Percentiles rank a stretch among this genome's conserved stretches.
Evolutionary conservation across 2,329 filamentous ascomycete species (phyloP).

Genomic region (Myriosclerotinia curreyana): DNA sequence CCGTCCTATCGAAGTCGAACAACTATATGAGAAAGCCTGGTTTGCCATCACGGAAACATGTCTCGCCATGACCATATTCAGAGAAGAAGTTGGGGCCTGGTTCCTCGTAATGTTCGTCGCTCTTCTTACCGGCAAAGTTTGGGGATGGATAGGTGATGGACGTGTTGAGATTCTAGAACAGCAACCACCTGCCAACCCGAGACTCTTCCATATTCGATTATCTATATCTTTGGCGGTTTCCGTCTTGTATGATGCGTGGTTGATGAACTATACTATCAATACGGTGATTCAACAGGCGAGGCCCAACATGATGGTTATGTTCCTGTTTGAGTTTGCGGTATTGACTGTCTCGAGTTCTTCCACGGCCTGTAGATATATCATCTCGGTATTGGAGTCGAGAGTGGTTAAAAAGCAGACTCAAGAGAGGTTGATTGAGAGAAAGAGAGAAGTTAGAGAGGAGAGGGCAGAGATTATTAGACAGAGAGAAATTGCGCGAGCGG

Average conservation of each 20-base stretch:
- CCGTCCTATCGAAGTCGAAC: constrained; percentile 91
- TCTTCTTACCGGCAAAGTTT: constrained; percentile 90
- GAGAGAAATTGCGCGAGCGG: constrained; percentile 41
- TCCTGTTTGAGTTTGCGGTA: constrained; percentile 94
- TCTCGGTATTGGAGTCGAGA: constrained; percentile 73
- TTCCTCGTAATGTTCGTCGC: constrained; percentile 96
- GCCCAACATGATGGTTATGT: constrained; percentile 99
- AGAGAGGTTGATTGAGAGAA: constrained; percentile 64
- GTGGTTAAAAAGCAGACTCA: constrained; percentile 73
- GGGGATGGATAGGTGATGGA: constrained; percentile 97
- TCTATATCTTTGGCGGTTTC: constrained; percentile 76
- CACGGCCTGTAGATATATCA: constrained; percentile 72
- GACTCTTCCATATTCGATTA: constrained; percentile 81
- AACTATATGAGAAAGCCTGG: constrained; percentile 96
- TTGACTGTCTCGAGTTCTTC: constrained; percentile 76
- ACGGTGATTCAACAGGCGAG: constrained; percentile 82
- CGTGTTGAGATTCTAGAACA: constrained; percentile 93
- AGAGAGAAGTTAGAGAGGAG: constrained; percentile 62
- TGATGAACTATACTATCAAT: constrained; percentile 77
- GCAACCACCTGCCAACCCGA: constrained; percentile 84
- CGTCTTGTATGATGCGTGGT: constrained; percentile 72
- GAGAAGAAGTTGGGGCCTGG: constrained; percentile 90
- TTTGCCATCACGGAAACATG: constrained; percentile 97
- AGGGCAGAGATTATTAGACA: constrained; percentile 48
- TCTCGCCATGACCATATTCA: constrained; percentile 96